phyloP scores from a whole-genome alignment of 148 eudicot genomes.

The Fagopyrum tataricum region DNA sequence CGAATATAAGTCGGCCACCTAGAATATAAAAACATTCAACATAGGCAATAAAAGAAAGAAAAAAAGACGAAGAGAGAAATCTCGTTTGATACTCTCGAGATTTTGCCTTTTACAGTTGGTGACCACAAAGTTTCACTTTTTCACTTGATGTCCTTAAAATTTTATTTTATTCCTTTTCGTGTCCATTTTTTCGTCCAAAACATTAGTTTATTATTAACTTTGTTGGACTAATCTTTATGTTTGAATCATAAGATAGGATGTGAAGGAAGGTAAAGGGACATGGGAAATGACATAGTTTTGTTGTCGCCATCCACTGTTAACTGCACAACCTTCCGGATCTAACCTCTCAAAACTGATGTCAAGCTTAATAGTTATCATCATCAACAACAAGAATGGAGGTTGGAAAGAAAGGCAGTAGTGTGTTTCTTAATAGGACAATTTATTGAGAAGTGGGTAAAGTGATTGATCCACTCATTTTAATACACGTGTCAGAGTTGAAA shows the following conservation, averaged over 20 bases:
- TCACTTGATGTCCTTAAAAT: too few species aligned
- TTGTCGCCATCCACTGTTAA: constrained; percentile 1
- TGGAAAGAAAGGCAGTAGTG: background rate
- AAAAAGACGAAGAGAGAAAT: too few species aligned
- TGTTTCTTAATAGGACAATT: background rate
- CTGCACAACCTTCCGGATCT: background rate
- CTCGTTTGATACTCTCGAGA: too few species aligned
- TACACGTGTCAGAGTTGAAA: background rate
- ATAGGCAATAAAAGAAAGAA: too few species aligned
- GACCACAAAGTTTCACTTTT: too few species aligned
- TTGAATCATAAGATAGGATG: background rate
- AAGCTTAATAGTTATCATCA: background rate
- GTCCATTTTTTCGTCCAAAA: too few species aligned
- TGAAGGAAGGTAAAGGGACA: background rate
- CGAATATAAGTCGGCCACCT: too few species aligned
- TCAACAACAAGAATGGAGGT: background rate
- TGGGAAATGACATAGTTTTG: background rate
- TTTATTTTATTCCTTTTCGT: too few species aligned
- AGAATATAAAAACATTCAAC: too few species aligned
- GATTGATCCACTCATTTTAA: background rate
- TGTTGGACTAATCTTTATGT: too few species aligned
- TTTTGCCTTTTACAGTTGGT: too few species aligned
- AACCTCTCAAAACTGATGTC: background rate
- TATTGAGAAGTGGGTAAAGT: background rate
- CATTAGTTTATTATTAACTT: too few species aligned